These are phyloP conservation scores for Gleditsia sinensis DNA, from an alignment of 306 rosid genomes.

Conservation along the genomic window DNA sequence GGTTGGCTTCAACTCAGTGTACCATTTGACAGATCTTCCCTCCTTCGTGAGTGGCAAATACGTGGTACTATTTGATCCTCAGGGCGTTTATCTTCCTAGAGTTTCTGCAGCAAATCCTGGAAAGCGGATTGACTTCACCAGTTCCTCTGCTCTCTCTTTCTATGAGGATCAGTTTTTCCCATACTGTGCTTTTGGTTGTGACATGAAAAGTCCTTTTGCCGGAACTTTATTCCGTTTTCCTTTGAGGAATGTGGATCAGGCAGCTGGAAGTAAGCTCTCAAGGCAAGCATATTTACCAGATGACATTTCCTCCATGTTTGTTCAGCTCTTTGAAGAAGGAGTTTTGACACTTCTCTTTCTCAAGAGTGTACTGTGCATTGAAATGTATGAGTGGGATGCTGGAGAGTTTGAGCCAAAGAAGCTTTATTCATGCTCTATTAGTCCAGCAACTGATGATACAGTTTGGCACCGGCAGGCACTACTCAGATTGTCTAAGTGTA, in stretches of 20 bases:
- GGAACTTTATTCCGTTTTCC: slow-evolving; percentile 97
- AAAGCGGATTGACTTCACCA: slow-evolving; percentile 84
- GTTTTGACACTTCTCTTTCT: slow-evolving; percentile 83
- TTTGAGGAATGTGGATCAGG: slow-evolving; percentile 77
- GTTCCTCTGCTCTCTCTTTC: slow-evolving; percentile 69
- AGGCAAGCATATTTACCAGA: slow-evolving; percentile 83
- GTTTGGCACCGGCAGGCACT: slow-evolving; percentile 85
- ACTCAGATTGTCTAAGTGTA: slow-evolving; percentile 68
- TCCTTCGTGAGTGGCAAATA: slow-evolving; percentile 95
- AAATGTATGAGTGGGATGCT: slow-evolving; percentile 82
- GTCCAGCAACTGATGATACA: slow-evolving; percentile 56
- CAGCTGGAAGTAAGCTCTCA: slow-evolving; percentile 82
- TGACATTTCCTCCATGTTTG: slow-evolving; percentile 87
- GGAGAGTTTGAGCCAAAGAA: slow-evolving; percentile 67
- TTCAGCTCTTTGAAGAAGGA: slow-evolving; percentile 86
- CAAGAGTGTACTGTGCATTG: slow-evolving; percentile 70
- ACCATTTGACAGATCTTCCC: slow-evolving; percentile 97
- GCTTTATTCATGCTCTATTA: slow-evolving; percentile 79
- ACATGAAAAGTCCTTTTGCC: slow-evolving; percentile 75
- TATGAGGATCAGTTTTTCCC: slow-evolving; percentile 89
- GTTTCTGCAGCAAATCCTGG: slow-evolving; percentile 95
- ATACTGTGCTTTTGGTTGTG: slow-evolving; percentile 89
- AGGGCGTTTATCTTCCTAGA: slow-evolving; percentile 85
- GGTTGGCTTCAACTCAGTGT: slow-evolving; percentile 98
- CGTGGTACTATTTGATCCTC: slow-evolving; percentile 94